phyloP scores from a whole-genome alignment of 805 yeast species.

The Metschnikowia peoriensis region DNA sequence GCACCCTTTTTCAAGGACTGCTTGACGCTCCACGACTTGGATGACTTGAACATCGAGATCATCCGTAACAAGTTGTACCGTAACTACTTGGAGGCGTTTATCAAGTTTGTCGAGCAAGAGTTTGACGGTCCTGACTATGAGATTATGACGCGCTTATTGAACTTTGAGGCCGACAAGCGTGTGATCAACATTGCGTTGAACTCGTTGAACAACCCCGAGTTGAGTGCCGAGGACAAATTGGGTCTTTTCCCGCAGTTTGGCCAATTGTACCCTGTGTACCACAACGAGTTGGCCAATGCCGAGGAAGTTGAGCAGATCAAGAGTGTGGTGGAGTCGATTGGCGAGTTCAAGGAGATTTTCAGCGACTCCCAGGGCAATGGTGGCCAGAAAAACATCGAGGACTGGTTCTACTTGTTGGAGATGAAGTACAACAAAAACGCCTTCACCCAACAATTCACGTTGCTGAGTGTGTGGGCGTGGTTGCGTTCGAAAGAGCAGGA shows the following conservation, averaged over 20 bases:
- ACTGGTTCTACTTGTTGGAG: conserved; percentile 88
- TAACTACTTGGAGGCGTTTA: conserved; percentile 89
- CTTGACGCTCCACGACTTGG: conserved; percentile 82
- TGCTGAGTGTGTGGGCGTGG: conserved; percentile 94
- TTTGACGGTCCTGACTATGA: conserved; percentile 77
- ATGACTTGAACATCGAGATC: conserved; percentile 93
- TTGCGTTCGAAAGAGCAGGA: conserved; percentile 95
- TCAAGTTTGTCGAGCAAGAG: conserved; percentile 55
- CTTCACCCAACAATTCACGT: conserved; percentile 93
- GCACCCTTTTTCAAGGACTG: conserved; percentile 95
- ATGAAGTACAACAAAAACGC: conserved; percentile 91
- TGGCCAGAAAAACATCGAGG: conserved; percentile 70
- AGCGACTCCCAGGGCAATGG: conserved; percentile 33
- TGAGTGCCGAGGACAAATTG: conserved; percentile 68
- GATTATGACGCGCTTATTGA: conserved; percentile 73
- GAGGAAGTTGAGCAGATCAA: conserved; percentile 88
- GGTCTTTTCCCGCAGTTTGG: conserved; percentile 82
- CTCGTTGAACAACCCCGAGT: conserved; percentile 75
- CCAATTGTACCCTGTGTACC: conserved; percentile 67
- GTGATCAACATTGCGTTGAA: conserved; percentile 88
- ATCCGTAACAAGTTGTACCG: conserved; percentile 88
- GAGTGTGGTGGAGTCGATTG: conserved; percentile 57
- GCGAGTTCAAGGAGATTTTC: conserved; percentile 63
- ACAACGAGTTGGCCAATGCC: conserved; percentile 63
- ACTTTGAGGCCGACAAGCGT: conserved; percentile 94